Evolutionary conservation across 75 land plant genomes (phyloP).

Genomic region (Sequoiadendron giganteum): DNA sequence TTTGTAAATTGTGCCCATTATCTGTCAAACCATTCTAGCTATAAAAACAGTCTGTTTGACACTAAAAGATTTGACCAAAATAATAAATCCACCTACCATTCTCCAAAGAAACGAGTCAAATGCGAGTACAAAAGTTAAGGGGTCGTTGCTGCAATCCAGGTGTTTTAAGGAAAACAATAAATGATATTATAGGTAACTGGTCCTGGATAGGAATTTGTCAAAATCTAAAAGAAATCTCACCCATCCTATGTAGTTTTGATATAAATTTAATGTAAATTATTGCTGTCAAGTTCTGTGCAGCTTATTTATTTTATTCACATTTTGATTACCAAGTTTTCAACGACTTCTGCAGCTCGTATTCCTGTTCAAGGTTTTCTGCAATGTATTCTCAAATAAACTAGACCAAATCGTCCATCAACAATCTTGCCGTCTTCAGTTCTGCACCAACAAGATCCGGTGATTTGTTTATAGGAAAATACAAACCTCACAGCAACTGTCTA

Average conservation of each 20-base stretch:
- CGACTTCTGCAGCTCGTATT: not conserved
- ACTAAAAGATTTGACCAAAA: too few species aligned
- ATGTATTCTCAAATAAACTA: constrained; percentile 5
- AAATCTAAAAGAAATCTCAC: not conserved
- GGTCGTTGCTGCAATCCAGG: not conserved
- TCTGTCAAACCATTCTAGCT: too few species aligned
- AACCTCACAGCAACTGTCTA: not conserved
- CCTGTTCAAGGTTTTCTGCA: not conserved
- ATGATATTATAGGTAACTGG: not conserved
- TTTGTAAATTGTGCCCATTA: too few species aligned
- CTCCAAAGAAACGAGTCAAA: not conserved
- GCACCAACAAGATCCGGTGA: constrained; percentile 10
- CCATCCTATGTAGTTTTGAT: not conserved
- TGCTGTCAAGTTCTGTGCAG: not conserved
- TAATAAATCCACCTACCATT: too few species aligned
- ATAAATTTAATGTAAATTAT: not conserved
- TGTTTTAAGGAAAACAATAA: not conserved
- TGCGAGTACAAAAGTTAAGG: not conserved
- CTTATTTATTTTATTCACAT: not conserved
- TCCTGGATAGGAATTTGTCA: not conserved
- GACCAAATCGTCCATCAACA: constrained; percentile 19
- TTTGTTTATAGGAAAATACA: not conserved
- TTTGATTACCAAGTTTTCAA: not conserved
- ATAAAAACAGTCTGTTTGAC: too few species aligned
- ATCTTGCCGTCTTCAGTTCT: constrained; percentile 35